These are phyloP conservation scores for Bryum argenteum DNA, from an alignment of 225 moss, liverwort and hornwort genomes.

Conservation along the genomic window DNA sequence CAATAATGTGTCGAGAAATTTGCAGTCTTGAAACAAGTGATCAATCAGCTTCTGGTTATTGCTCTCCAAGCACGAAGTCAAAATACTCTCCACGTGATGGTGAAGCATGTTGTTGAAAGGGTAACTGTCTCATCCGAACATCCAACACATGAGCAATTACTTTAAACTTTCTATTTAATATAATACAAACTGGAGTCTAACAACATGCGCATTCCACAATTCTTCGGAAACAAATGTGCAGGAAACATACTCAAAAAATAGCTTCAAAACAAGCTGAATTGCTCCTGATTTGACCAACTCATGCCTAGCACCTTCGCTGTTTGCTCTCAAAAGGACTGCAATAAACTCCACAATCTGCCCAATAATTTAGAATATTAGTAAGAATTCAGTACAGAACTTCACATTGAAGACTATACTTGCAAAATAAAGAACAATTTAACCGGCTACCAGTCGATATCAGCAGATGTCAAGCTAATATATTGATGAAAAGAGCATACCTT, in stretches of 20 bases:
- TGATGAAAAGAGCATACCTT: conserved; percentile 52
- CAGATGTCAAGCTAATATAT: not conserved
- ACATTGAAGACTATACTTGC: not conserved
- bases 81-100: conserved; percentile 92
- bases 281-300: conserved; percentile 80
- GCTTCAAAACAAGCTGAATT: conserved; percentile 77
- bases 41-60: conserved; percentile 72
- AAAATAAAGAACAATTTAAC: not conserved
- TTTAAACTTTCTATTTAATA: not conserved
- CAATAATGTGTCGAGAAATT: conserved; percentile 69
- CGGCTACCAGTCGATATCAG: not conserved
- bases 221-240: conserved; percentile 1
- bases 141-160: not conserved
- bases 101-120: conserved; percentile 97
- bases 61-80: conserved; percentile 87
- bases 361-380: conserved; percentile 17
- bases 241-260: conserved; percentile 76
- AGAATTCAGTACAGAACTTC: not conserved
- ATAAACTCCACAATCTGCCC: conserved; percentile 95
- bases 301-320: conserved; percentile 82
- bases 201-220: not conserved
- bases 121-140: conserved; percentile 58
- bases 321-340: conserved; percentile 83
- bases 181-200: not conserved
- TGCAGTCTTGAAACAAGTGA: conserved; percentile 80